These are phyloP conservation scores for Ustilago nuda DNA, from an alignment of 1,284 basidiomycete species.

Conservation along the genomic window DNA sequence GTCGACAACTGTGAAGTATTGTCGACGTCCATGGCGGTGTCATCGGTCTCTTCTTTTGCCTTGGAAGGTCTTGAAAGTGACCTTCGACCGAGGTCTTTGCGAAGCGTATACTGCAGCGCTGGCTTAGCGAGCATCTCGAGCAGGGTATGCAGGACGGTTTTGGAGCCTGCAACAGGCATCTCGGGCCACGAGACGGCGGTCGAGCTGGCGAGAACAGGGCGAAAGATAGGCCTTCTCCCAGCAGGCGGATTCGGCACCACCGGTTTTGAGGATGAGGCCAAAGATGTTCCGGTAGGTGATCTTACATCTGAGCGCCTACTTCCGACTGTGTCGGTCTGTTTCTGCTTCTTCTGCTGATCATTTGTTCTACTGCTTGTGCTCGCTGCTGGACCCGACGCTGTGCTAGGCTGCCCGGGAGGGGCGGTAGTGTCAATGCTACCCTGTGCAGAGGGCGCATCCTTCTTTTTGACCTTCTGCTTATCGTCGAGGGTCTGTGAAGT, in stretches of 20 bases:
- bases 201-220: slow-evolving; percentile 47
- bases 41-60: background rate
- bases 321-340: background rate
- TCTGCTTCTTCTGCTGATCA: slow-evolving; percentile 13
- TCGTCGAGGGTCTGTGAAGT: slow-evolving; percentile 17
- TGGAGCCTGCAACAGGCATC: slow-evolving; percentile 41
- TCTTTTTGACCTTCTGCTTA: slow-evolving; percentile 15
- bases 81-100: slow-evolving; percentile 23
- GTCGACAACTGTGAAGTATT: background rate
- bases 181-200: slow-evolving; percentile 50
- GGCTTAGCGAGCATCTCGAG: slow-evolving; percentile 35
- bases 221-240: slow-evolving; percentile 40
- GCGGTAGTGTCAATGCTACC: background rate
- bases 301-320: background rate
- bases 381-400: background rate
- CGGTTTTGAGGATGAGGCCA: slow-evolving; percentile 1
- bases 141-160: slow-evolving; percentile 47
- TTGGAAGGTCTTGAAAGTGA: background rate
- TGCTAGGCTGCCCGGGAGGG: background rate
- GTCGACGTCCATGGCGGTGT: slow-evolving; percentile 6
- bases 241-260: slow-evolving; percentile 22
- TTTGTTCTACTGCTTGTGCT: slow-evolving; percentile 7
- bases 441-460: background rate
- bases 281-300: background rate
- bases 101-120: slow-evolving; percentile 11